phyloP scores from a whole-genome alignment of 345 rosid species.

The Dovyalis caffra region DNA sequence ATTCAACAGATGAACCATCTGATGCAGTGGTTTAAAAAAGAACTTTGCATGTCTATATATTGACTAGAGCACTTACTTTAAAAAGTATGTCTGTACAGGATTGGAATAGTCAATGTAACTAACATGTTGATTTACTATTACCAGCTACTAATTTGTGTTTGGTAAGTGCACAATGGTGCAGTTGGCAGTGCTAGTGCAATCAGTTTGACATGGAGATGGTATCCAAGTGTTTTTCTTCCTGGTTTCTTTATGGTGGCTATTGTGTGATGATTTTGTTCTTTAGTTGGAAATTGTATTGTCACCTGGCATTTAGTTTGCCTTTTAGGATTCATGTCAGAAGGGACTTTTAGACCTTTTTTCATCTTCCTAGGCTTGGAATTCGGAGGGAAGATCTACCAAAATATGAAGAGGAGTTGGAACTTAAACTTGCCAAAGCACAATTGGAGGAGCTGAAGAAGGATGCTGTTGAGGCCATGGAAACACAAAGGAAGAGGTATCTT shows the following conservation, averaged over 20 bases:
- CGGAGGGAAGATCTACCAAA: constrained; percentile 84
- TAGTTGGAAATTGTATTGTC: neutral
- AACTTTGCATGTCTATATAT: neutral
- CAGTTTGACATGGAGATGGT: neutral
- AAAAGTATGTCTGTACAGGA: neutral
- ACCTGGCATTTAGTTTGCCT: neutral
- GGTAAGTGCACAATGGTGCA: neutral
- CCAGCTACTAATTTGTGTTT: neutral
- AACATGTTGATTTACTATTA: neutral
- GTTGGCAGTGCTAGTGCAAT: neutral
- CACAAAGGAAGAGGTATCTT: constrained; percentile 81
- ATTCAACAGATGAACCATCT: neutral
- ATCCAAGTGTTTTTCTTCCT: neutral
- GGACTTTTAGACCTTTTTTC: neutral
- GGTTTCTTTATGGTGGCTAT: neutral
- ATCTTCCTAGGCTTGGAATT: constrained; percentile 69
- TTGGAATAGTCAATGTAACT: neutral
- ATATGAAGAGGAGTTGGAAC: constrained; percentile 79
- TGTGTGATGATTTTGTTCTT: neutral
- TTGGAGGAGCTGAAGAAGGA: constrained; percentile 87
- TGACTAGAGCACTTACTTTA: neutral
- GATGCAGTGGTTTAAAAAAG: neutral
- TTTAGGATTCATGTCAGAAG: neutral
- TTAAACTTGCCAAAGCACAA: constrained; percentile 79
- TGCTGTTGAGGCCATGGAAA: constrained; percentile 89